A percentile compares a stretch with the other conserved stretches of the same genome.
phyloP scores from a whole-genome alignment of 192 early-diverging fungal species.

The Ambispora gerdemannii region DNA sequence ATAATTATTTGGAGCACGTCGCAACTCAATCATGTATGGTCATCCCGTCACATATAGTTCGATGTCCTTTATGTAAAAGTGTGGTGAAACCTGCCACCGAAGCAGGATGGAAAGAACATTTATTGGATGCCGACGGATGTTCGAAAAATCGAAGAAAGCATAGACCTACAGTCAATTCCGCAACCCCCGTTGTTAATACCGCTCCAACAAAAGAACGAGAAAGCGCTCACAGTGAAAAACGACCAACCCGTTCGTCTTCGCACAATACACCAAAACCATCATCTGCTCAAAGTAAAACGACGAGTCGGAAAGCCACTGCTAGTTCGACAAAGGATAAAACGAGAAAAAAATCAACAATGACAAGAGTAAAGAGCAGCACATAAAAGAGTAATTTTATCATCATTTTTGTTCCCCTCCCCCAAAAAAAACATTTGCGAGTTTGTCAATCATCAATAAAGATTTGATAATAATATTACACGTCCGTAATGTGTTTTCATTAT shows the following conservation, averaged over 20 bases:
- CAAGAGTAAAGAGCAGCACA: not conserved
- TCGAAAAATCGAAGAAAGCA: slow-evolving; percentile 45
- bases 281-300: not conserved
- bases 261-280: not conserved
- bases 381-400: no score
- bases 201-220: not conserved
- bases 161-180: not conserved
- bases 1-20: slow-evolving; percentile 50
- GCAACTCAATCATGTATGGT: slow-evolving; percentile 42
- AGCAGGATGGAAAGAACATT: slow-evolving; percentile 62
- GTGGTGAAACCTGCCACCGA: slow-evolving; percentile 54
- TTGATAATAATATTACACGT: no score
- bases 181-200: no score
- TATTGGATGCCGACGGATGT: slow-evolving; percentile 55
- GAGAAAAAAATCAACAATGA: not conserved
- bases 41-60: slow-evolving; percentile 31
- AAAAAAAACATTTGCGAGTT: no score
- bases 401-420: no score
- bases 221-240: not conserved
- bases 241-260: not conserved
- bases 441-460: no score
- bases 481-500: no score
- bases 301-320: not conserved
- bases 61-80: slow-evolving; percentile 63
- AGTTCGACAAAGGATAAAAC: not conserved